phyloP scores from a whole-genome alignment of 305 asterid genomes.

The Galium porrigens region DNA sequence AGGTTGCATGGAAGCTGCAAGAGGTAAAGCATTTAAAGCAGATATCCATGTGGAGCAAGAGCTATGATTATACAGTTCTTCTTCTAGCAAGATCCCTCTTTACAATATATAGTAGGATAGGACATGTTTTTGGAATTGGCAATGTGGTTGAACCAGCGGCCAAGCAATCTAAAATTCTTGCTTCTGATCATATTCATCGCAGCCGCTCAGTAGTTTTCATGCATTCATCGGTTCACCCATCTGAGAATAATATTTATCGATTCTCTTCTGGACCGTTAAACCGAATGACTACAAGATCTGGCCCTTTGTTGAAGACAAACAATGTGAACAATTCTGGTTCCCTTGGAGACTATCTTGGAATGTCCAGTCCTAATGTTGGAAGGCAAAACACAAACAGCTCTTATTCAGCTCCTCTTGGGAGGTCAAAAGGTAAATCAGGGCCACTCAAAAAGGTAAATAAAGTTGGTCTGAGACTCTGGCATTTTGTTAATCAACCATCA shows the following conservation, averaged over 20 bases:
- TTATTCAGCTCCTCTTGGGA: constrained; percentile 51
- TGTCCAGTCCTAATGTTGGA: constrained; percentile 32
- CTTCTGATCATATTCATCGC: constrained; percentile 33
- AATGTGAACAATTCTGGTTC: constrained; percentile 37
- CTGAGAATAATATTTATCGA: constrained; percentile 43
- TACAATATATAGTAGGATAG: constrained; percentile 50
- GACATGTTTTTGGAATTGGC: constrained; percentile 54
- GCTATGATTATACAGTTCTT: constrained; percentile 52
- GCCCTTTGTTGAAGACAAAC: constrained; percentile 45
- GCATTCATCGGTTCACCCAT: constrained; percentile 66
- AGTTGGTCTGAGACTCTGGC: constrained; percentile 42
- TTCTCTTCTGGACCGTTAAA: constrained; percentile 36
- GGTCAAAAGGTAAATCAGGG: constrained; percentile 32
- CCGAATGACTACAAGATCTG: constrained; percentile 30
- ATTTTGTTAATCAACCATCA: constrained; percentile 37
- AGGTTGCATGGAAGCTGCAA: constrained; percentile 50
- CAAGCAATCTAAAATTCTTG: constrained; percentile 31
- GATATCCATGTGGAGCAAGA: constrained; percentile 55
- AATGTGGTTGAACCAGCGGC: constrained; percentile 27
- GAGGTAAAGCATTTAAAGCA: constrained; percentile 58
- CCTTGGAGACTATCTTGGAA: constrained; percentile 29
- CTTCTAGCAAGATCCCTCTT: constrained; percentile 63
- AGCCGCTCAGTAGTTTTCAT: constrained; percentile 46
- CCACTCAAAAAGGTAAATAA: constrained; percentile 33
- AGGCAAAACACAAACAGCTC: constrained; percentile 25